Base-by-base conservation (phyloP, 495 filamentous ascomycete species). In the Hyphodiscus hymeniophilus region DNA sequence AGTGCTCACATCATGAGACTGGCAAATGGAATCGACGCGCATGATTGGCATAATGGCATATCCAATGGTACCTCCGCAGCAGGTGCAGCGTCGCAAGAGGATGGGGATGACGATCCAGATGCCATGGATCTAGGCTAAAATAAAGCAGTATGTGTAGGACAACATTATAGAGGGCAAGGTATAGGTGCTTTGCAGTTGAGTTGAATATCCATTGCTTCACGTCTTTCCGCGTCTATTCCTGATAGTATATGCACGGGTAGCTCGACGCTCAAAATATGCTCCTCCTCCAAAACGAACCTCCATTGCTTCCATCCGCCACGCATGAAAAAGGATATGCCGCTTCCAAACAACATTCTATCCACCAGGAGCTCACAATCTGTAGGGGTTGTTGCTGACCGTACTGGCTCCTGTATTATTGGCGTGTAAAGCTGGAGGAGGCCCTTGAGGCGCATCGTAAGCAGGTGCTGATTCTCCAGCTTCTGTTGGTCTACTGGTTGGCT, bases 51-150 rank as follows among this genome's bases (percentile, higher is more conserved):
- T 40, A 15, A 34, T 33, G 38, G 38, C 13, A 43, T 50, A 38
- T 31, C 22, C 2, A 46, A 45, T 51, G 45, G 39, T 32, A 26
- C 16, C 30, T 12, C 47, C 4, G n/a, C 35, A 2, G 16, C 2
- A 15, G 23, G 22, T 31, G 38, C 43, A 35, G 7, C 11, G 4
- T 13, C 40, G 7, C 13, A 42, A 23, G 33, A 34, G 15, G 20
- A 15, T 24, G 44, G 42, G 16, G 55, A 67, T 31, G 50, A 66
- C 7, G 76, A 84, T 59, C 66, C 72, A 7, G 82, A 87, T 68
- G 82, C 80, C 38, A 87, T 87, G 83, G 83, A 87, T 43, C 67
- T 85, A 30, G 82, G 78, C 42, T 84, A 57, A 69, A 18, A 6
- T 1, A n/a, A 31, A 47, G 45, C 6, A 17, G 26, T 51, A 56